Conservation (phyloP, 2,329 filamentous ascomycete species). For the Calonectria naviculata region DNA sequence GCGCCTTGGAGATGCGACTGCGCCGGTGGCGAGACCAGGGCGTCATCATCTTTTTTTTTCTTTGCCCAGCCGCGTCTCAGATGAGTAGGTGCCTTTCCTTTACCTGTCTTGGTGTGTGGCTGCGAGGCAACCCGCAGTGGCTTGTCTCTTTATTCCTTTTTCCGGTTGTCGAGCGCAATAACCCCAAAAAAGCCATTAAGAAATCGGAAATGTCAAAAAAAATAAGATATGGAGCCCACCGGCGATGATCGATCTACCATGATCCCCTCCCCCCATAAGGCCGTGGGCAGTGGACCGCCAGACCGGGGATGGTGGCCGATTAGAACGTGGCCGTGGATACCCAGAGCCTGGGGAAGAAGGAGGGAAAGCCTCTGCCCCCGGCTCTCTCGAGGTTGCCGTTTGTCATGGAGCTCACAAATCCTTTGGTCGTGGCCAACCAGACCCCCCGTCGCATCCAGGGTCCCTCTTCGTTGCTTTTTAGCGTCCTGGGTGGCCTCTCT, state of each 20-base stretch:
- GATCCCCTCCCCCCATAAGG: neutral
- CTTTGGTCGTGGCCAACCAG: no score
- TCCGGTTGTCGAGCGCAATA: no score
- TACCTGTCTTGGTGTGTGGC: no score
- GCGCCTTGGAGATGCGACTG: neutral
- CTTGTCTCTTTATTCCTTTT: no score
- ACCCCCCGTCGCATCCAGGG: no score
- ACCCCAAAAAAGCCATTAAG: neutral
- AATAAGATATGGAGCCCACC: conserved; percentile 1
- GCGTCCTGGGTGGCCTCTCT: neutral
- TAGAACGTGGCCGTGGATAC: conserved; percentile 11
- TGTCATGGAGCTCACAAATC: conserved; percentile 28
- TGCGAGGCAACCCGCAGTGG: no score
- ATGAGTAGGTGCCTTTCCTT: neutral
- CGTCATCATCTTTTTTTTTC: neutral
- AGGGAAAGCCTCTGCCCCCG: no score
- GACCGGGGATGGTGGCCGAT: neutral
- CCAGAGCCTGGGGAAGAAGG: conserved; percentile 5
- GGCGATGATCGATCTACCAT: conserved; percentile 13
- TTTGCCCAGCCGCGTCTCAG: neutral
- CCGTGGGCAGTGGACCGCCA: neutral
- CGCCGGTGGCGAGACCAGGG: neutral
- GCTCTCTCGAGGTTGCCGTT: neutral
- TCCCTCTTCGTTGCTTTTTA: conserved; percentile 8
- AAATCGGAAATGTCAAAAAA: neutral